A percentile compares a stretch with the other conserved stretches of the same genome.
Evolutionary conservation across 805 yeast genomes (phyloP).

Genomic region (Saturnispora kantuleensis): DNA sequence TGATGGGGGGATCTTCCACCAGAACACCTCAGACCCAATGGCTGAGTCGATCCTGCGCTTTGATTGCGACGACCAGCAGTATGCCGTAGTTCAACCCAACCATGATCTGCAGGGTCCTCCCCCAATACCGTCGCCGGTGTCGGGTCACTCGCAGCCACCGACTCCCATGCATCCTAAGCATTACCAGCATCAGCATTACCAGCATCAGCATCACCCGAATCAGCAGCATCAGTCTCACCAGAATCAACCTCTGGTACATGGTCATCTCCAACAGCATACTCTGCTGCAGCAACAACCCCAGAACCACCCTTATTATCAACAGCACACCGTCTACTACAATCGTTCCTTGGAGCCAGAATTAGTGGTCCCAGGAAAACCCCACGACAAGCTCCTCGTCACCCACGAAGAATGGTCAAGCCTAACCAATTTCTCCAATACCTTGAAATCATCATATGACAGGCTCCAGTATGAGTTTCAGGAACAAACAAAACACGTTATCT

Average conservation of each 20-base stretch:
- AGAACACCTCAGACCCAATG: background rate
- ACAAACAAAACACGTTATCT: constrained; percentile 16
- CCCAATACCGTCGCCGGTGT: no score
- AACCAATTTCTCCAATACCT: background rate
- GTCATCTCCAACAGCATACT: no score
- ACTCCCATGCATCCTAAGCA: background rate
- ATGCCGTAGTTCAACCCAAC: background rate
- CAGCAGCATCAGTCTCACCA: no score
- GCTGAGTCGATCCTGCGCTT: constrained; percentile 4
- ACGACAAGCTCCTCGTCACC: background rate
- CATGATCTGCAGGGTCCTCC: background rate
- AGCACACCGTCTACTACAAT: no score
- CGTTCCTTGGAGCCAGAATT: no score
- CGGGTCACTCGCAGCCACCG: no score
- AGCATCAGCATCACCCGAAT: background rate
- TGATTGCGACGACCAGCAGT: constrained; percentile 2
- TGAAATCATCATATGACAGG: constrained; percentile 9
- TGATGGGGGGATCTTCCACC: background rate
- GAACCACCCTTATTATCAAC: no score
- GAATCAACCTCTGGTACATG: no score
- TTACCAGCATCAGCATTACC: background rate
- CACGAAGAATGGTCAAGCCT: constrained; percentile 2
- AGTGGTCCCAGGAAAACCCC: background rate
- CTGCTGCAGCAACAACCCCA: no score
- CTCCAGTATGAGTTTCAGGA: constrained; percentile 10